Conservation (phyloP, 208 protist species). For the Acanthamoeba lenticulata region DNA sequence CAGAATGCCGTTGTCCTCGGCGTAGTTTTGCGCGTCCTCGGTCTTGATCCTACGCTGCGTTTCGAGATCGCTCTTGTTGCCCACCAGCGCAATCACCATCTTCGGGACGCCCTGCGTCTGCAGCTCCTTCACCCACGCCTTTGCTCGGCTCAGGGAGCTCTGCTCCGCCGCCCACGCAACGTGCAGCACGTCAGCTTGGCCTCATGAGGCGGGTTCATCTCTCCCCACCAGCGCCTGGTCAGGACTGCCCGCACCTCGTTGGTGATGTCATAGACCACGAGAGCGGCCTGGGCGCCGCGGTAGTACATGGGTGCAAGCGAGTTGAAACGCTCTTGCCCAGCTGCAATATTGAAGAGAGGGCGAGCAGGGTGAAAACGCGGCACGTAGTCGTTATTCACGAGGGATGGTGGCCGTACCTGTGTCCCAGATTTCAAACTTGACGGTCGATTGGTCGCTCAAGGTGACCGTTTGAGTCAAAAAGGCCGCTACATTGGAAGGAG, state of each 20-base stretch:
- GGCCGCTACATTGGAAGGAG: slow-evolving; percentile 83
- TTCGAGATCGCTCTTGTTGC: slow-evolving; percentile 81
- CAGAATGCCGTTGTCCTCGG: slow-evolving; percentile 89
- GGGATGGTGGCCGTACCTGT: slow-evolving; percentile 12
- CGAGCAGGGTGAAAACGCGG: not conserved
- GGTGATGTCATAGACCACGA: slow-evolving; percentile 94
- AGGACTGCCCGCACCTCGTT: slow-evolving; percentile 70
- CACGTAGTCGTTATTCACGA: too few species aligned
- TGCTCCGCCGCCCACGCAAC: not conserved
- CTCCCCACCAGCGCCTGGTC: not conserved
- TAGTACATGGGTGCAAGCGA: slow-evolving; percentile 94
- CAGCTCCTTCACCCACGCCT: slow-evolving; percentile 81
- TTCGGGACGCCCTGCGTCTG: slow-evolving; percentile 78
- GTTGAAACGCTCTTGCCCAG: slow-evolving; percentile 91
- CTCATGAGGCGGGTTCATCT: not conserved
- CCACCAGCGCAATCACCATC: slow-evolving; percentile 79
- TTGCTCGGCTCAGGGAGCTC: slow-evolving; percentile 77
- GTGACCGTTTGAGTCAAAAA: slow-evolving; percentile 93
- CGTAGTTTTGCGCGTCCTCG: slow-evolving; percentile 92
- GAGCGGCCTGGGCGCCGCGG: slow-evolving; percentile 88
- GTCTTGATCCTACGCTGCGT: slow-evolving; percentile 70
- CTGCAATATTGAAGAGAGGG: slow-evolving; percentile 69
- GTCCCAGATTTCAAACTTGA: slow-evolving; percentile 96
- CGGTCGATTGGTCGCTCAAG: slow-evolving; percentile 88
- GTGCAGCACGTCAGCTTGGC: not conserved